These are phyloP conservation scores for Aureoboletus auriporus DNA, from an alignment of 768 basidiomycete species.

Conservation along the genomic window DNA sequence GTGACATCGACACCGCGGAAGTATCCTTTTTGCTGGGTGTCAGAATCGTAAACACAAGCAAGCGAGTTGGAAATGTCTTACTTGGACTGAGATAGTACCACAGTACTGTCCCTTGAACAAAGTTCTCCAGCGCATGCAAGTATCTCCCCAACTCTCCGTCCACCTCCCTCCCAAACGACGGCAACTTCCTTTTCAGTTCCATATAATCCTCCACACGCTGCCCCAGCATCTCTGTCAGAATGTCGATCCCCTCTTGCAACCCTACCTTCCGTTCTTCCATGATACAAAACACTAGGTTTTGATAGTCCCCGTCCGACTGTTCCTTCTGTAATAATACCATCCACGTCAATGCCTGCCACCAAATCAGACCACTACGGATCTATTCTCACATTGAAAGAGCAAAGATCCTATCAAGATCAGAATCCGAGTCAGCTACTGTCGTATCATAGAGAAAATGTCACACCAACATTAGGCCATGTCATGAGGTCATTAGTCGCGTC, in stretches of 20 bases:
- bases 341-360: no score
- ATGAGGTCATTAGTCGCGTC: slow-evolving; percentile 40
- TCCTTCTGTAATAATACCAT: slow-evolving; percentile 29
- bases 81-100: slow-evolving; percentile 40
- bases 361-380: no score
- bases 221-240: slow-evolving; percentile 35
- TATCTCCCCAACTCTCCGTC: slow-evolving; percentile 34
- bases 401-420: slow-evolving; percentile 20
- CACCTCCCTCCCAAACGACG: slow-evolving; percentile 33
- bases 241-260: slow-evolving; percentile 33
- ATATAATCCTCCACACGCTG: slow-evolving; percentile 33
- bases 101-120: slow-evolving; percentile 36
- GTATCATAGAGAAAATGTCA: not conserved
- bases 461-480: slow-evolving; percentile 40
- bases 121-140: slow-evolving; percentile 34
- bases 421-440: slow-evolving; percentile 9
- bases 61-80: slow-evolving; percentile 13
- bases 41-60: slow-evolving; percentile 3
- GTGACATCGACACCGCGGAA: slow-evolving; percentile 33
- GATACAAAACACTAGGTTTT: slow-evolving; percentile 38
- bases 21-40: slow-evolving; percentile 21
- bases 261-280: slow-evolving; percentile 33
- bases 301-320: slow-evolving; percentile 37
- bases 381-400: slow-evolving; percentile 26
- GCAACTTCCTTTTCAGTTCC: slow-evolving; percentile 28